A percentile compares a stretch with the other conserved stretches of the same genome.
These are phyloP conservation scores for Gynochthodes officinalis DNA, from an alignment of 257 asterid species.

Conservation along the genomic window DNA sequence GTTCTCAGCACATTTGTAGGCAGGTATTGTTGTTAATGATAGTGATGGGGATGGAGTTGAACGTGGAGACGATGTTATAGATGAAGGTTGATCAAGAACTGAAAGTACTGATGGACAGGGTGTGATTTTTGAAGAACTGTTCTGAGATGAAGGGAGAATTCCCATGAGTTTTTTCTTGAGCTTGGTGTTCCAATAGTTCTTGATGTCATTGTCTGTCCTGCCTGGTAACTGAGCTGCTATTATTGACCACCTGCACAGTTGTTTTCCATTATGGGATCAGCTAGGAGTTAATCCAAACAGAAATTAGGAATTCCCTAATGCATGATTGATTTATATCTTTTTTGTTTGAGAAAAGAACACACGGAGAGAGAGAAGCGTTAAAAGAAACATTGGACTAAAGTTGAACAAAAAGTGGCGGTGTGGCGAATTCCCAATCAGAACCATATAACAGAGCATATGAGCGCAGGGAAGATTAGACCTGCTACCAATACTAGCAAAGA, in stretches of 20 bases:
- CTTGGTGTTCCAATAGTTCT: slow-evolving; percentile 93
- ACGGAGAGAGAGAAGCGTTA: background rate
- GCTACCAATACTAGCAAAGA: slow-evolving; percentile 79
- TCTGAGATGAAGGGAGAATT: slow-evolving; percentile 25
- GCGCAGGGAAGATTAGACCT: slow-evolving; percentile 34
- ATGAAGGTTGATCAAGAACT: slow-evolving; percentile 17
- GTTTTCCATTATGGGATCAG: background rate
- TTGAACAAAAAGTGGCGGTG: background rate
- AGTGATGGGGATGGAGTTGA: slow-evolving; percentile 12
- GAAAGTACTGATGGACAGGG: slow-evolving; percentile 2
- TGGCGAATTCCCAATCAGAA: background rate
- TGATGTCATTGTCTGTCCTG: slow-evolving; percentile 83
- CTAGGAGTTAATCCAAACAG: background rate
- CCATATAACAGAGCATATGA: background rate
- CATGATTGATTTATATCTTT: background rate
- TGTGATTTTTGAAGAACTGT: slow-evolving; percentile 19
- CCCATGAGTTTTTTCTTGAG: slow-evolving; percentile 63
- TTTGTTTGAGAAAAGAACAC: background rate
- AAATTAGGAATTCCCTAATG: background rate
- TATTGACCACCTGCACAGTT: slow-evolving; percentile 54
- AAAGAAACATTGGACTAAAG: background rate
- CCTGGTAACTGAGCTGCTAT: slow-evolving; percentile 84
- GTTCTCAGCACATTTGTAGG: background rate
- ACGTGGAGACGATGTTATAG: slow-evolving; percentile 17
- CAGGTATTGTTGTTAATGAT: slow-evolving; percentile 1